Evolutionary conservation across 257 asterid species (phyloP), one percentile per base, ranked within the genome.

Genomic region (Pogostemon cablin): DNA sequence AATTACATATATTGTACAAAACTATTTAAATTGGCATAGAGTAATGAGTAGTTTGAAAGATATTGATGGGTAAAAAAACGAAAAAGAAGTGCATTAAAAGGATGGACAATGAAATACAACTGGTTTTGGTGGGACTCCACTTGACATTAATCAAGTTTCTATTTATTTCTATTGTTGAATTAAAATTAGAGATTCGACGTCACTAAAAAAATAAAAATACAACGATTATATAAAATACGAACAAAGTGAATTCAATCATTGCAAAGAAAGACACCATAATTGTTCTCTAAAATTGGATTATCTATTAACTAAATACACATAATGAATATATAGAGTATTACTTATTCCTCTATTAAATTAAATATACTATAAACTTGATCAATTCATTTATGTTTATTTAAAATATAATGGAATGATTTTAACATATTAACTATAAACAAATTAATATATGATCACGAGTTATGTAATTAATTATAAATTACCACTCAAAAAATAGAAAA

Each of bases 71-170:
- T 54, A 65, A 70, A 73, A 60, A 37, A 69, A 48, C 38, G 54
- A 61, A 65, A 70, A 73, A 60, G 42, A 69, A 48, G 77, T 65
- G 79, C 54, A 81, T 72, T 73, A 56, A 61, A 80, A 77, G 75
- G 72, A 42, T 46, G 57, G 79, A 77, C 67, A 74, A 67, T 2
- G 79, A 80, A 73, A 71, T 56, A 12, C 66, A 64, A 67, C 79
- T 70, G 67, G 75, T 55, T 25, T 52, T 63, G 79, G 73, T 59
- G 77, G 55, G 77, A 75, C 41, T 9, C 67, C 48, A 73, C 53
- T 69, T 11, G 68, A 55, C 53, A 35, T 3, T 61, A 44, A 47
- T 65, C 41, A 7, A 25, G 11, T 43, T 9, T 25, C 32, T 25
- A 25, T 25, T 53, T 54, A 17, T 7, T 50, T 54, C 25, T 17